Evolutionary conservation across 148 eudicot genomes (phyloP).

Genomic region (Pharnaceum exiguum): DNA sequence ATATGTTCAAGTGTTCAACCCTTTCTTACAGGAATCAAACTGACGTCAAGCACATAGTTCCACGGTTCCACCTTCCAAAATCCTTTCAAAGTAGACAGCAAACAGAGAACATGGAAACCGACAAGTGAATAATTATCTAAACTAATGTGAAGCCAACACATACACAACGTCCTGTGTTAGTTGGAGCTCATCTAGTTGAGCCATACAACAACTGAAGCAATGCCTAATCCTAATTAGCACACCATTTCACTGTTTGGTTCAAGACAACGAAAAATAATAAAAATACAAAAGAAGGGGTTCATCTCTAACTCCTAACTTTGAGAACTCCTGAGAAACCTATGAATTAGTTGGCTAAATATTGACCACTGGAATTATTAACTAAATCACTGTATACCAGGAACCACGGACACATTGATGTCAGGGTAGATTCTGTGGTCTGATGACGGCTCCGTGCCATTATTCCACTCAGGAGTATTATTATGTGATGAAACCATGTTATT

Average conservation of each 20-base stretch:
- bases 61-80: too few relatives aligned
- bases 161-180: too few relatives aligned
- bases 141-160: too few relatives aligned
- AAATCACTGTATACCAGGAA: conserved; percentile 19
- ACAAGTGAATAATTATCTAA: too few relatives aligned
- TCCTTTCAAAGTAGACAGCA: too few relatives aligned
- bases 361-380: not conserved
- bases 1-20: too few relatives aligned
- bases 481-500: conserved; percentile 33
- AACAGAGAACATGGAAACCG: too few relatives aligned
- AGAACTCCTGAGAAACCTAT: conserved; percentile 6
- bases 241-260: conserved; percentile 7
- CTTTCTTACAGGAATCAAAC: too few relatives aligned
- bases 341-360: not conserved
- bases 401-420: conserved; percentile 27
- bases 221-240: not conserved
- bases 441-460: conserved; percentile 20
- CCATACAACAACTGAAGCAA: conserved; percentile 4
- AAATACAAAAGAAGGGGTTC: too few relatives aligned
- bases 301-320: not conserved
- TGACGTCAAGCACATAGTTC: too few relatives aligned
- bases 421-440: conserved; percentile 23
- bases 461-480: conserved; percentile 22
- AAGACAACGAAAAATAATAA: too few relatives aligned
- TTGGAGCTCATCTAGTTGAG: not conserved